Evolutionary conservation across 768 basidiomycete species (phyloP), one percentile per base, ranked within the genome.

Genomic region (Lentinula lateritia): DNA sequence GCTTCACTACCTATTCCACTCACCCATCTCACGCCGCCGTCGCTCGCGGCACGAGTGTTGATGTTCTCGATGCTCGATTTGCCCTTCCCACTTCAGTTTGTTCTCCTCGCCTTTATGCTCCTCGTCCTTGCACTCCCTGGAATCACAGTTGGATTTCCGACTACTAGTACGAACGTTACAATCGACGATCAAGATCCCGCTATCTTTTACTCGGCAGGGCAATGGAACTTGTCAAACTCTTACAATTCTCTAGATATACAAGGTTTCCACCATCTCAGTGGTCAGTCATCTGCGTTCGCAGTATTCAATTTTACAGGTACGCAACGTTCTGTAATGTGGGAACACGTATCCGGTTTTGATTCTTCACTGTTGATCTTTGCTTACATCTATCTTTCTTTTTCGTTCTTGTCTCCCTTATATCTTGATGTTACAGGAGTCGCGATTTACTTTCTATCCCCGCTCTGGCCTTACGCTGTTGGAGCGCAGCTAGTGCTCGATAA

Each of bases 361-460:
- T 23, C 18, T 48, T 8, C 46, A 48, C 20, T 9, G 20, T 9
- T 48, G 46, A 48, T 48, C 46, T 23, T 4, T 18, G 18, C 20
- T 48, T 48, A 16, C 46, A 48, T 20, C 46, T 23, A 48, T 48
- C 46, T 54, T 9, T 54, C 36, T 8, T 36, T 13, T 23, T 23
- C 18, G 9, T 13, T 46, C 8, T 23, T 45, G 1, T 32, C 35
- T 32, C 35, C 12, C n/a, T 18, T 20, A 54, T 54, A 18, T 42
- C 52, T 35, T 56, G 45, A 38, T 58, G 20, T 5, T 35, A 28
- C 56, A 62, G 61, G 61, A 36, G 56, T 58, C 15, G 61, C 55
- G 6, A 45, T 58, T 9, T 62, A 58, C 56, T 62, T 57, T 55
- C 50, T 62, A n/a, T 57, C 61, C 34, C 61, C 61, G 16, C 54